phyloP scores from a whole-genome alignment of 2,329 filamentous ascomycete species.

The Aspergillus fructus region DNA sequence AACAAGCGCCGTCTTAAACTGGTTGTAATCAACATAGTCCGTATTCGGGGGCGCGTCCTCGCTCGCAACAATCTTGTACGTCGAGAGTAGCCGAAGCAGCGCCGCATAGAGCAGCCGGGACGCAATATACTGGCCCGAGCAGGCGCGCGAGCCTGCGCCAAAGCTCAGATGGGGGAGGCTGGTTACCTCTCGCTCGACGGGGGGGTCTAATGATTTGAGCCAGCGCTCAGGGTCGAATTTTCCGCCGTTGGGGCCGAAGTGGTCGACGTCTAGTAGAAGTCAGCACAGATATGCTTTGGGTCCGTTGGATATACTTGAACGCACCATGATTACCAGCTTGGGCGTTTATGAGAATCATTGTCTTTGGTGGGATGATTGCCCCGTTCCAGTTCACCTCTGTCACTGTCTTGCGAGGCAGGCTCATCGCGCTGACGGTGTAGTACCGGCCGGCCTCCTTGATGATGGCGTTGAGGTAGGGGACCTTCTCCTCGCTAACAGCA shows the following conservation, averaged over 20 bases:
- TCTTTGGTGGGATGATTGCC: slow-evolving; percentile 66
- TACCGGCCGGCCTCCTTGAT: slow-evolving; percentile 73
- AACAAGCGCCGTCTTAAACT: slow-evolving; percentile 59
- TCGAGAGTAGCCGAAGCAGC: slow-evolving; percentile 53
- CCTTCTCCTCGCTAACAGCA: slow-evolving; percentile 67
- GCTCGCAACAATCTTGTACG: slow-evolving; percentile 53
- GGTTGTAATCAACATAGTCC: slow-evolving; percentile 63
- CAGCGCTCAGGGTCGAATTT: slow-evolving; percentile 67
- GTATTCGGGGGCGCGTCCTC: slow-evolving; percentile 57
- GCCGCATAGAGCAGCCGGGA: slow-evolving; percentile 58
- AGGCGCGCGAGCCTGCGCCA: slow-evolving; percentile 59
- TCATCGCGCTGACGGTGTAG: slow-evolving; percentile 74
- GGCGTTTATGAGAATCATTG: slow-evolving; percentile 73
- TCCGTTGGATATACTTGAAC: neutral
- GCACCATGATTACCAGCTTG: slow-evolving; percentile 64
- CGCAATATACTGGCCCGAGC: slow-evolving; percentile 58
- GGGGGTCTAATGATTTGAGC: slow-evolving; percentile 45
- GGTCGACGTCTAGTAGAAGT: slow-evolving; percentile 50
- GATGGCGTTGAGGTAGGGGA: slow-evolving; percentile 70
- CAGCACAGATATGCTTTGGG: too few species aligned
- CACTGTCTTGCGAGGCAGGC: slow-evolving; percentile 65
- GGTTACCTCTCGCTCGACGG: slow-evolving; percentile 43
- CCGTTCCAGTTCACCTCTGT: slow-evolving; percentile 67
- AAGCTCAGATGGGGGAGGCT: slow-evolving; percentile 58
- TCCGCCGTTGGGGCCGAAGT: slow-evolving; percentile 57